A percentile compares a stretch with the other conserved stretches of the same genome.
Evolutionary conservation across 805 yeast genomes (phyloP).

Genomic region (baker's yeast (Saccharomyces cerevisiae)): DNA sequence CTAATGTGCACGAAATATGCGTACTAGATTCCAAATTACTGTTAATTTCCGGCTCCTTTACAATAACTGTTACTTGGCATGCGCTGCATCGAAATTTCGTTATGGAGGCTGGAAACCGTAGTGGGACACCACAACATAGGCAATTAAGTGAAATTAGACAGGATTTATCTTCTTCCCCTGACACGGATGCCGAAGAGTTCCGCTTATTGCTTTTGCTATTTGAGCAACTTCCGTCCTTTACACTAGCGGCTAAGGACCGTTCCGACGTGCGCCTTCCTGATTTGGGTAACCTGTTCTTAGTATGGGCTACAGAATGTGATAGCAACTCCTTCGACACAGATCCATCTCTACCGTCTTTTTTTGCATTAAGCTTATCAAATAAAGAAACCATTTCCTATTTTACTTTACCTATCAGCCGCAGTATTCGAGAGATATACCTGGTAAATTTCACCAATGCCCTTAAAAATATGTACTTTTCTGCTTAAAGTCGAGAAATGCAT

Average conservation of each 20-base stretch:
- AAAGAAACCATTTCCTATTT: background rate
- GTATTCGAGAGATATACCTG: background rate
- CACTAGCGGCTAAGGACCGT: background rate
- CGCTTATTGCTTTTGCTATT: background rate
- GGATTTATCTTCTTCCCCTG: background rate
- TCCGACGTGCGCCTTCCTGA: background rate
- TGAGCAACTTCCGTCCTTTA: background rate
- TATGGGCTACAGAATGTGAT: background rate
- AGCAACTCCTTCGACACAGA: background rate
- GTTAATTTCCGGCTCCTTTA: conserved; percentile 3
- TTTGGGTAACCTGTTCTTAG: background rate
- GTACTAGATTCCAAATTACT: background rate
- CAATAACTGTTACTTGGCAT: conserved; percentile 45
- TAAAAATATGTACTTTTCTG: background rate
- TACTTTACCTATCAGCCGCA: background rate
- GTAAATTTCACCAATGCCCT: background rate
- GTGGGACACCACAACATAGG: conserved; percentile 40
- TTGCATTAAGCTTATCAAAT: background rate
- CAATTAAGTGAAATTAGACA: conserved; percentile 20
- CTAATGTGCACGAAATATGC: conserved; percentile 2
- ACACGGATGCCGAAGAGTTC: background rate
- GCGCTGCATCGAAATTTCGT: conserved; percentile 49
- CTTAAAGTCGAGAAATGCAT: background rate
- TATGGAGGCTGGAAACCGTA: conserved; percentile 33
- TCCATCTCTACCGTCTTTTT: background rate